A percentile compares a stretch with the other conserved stretches of the same genome.
phyloP scores from a whole-genome alignment of 345 rosid genomes.

The Carallia brachiata region DNA sequence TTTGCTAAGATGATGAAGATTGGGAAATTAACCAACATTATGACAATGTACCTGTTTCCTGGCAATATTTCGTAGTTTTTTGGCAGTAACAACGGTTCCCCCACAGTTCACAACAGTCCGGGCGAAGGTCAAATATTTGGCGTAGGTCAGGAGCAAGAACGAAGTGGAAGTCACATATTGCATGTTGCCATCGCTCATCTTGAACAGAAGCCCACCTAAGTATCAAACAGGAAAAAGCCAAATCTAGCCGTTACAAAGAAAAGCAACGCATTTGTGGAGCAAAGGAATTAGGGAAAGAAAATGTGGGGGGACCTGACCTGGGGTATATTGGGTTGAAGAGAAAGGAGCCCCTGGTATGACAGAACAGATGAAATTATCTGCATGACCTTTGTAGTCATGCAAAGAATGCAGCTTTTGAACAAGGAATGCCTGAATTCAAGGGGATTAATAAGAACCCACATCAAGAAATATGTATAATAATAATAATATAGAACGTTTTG shows the following conservation, averaged over 20 bases:
- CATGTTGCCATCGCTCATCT: slow-evolving; percentile 52
- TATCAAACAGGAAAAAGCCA: not conserved
- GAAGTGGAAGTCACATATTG: slow-evolving; percentile 62
- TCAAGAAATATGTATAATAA: not conserved
- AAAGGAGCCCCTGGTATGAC: slow-evolving; percentile 81
- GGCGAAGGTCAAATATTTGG: slow-evolving; percentile 49
- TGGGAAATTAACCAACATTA: no score
- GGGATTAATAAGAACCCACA: not conserved
- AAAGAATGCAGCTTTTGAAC: slow-evolving; percentile 73
- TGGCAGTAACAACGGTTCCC: slow-evolving; percentile 42
- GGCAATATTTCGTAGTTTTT: slow-evolving; percentile 46
- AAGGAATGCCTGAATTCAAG: slow-evolving; percentile 53
- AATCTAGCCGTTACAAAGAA: slow-evolving; percentile 4
- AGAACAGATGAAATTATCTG: slow-evolving; percentile 94
- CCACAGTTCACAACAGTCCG: slow-evolving; percentile 48
- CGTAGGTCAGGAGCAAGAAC: slow-evolving; percentile 53
- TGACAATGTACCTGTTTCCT: slow-evolving; percentile 35
- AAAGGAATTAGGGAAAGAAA: not conserved
- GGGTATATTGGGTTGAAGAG: slow-evolving; percentile 80
- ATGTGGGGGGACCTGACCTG: slow-evolving; percentile 63
- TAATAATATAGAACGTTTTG: not conserved
- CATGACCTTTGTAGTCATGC: slow-evolving; percentile 90
- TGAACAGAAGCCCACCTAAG: slow-evolving; percentile 43
- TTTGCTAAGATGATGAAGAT: no score
- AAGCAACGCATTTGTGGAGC: not conserved